Conservation (phyloP, 257 asterid genomes). For the Sherardia arvensis region DNA sequence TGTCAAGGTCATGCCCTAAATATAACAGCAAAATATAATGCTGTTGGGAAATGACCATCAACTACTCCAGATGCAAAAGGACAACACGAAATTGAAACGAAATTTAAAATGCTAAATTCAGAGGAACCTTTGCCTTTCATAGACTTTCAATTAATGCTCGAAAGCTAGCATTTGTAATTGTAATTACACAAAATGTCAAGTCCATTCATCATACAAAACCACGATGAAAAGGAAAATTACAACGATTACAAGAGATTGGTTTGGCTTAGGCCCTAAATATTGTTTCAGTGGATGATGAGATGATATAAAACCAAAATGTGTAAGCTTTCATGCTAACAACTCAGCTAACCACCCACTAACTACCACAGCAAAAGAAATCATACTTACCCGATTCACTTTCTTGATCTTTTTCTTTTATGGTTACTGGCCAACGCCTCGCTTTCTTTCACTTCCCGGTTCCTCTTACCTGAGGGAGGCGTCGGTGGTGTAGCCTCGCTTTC, state of each 20-base stretch:
- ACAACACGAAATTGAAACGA: too few species aligned
- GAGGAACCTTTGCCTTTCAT: too few species aligned
- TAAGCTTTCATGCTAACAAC: background rate
- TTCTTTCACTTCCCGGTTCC: slow-evolving; percentile 38
- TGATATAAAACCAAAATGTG: background rate
- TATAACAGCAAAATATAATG: too few species aligned
- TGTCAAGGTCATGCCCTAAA: too few species aligned
- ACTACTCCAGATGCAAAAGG: too few species aligned
- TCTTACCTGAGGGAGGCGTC: slow-evolving; percentile 20
- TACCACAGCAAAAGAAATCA: background rate
- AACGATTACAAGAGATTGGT: background rate
- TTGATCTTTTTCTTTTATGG: slow-evolving; percentile 56
- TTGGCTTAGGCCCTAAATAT: background rate
- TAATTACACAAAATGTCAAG: background rate
- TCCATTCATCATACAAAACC: background rate
- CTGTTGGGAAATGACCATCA: too few species aligned
- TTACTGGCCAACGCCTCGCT: slow-evolving; percentile 29
- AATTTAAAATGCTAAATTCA: too few species aligned
- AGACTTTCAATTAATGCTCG: too few species aligned
- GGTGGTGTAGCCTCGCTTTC: background rate
- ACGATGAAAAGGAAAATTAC: background rate
- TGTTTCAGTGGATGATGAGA: background rate
- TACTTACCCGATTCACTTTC: slow-evolving; percentile 24
- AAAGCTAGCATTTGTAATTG: background rate
- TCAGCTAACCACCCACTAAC: background rate